Evolutionary conservation across 306 rosid species (phyloP), one percentile per base, ranked within the genome.

Genomic region (Citrullus mucosospermus): DNA sequence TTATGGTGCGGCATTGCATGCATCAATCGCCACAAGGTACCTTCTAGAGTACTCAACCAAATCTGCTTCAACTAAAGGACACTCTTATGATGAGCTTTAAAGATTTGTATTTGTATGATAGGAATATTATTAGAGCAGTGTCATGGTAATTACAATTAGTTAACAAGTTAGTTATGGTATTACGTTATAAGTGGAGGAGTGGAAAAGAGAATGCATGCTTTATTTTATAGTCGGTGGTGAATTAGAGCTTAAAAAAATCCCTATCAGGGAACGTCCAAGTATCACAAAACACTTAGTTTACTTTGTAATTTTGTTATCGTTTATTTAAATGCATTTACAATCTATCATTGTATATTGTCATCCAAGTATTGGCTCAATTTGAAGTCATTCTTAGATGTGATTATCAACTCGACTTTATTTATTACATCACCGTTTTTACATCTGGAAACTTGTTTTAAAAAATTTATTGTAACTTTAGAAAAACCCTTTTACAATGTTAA

Each of bases 1-100:
- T 9, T 85, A 85, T 50, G 88, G 88, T 51, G 90, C 90, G 10
- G 88, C 88, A 18, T 62, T 85, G 25, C 87, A 87, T 58, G 90
- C 87, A 22, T 76, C 88, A 20, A 44, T 87, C 41, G 85, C 84
- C 51, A 36, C 84, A 32, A 83, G 77, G 14, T 87, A 82, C 61
- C 84, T 87, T 28, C 71, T 77, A 20, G 85, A 81, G 51, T 38
- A 66, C 51, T 66, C 73, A 4, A 9, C 32, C 14, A 68, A 68
- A 18, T 68, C 74, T 18, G 41, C 74, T 18, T 18, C 1, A n/a
- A 68, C 22, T n/a, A 39, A 68, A 41, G 74, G 17, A 39, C 17
- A 68, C 30, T 38, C 74, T 39, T 54, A 20, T 68, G 74, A 68
- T 68, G 74, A 68, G 17, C 74, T 68, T 39, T 68, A 43, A 41